These are phyloP conservation scores for Yamagishiella unicocca DNA, from an alignment of 139 green algal genomes.

Conservation along the genomic window DNA sequence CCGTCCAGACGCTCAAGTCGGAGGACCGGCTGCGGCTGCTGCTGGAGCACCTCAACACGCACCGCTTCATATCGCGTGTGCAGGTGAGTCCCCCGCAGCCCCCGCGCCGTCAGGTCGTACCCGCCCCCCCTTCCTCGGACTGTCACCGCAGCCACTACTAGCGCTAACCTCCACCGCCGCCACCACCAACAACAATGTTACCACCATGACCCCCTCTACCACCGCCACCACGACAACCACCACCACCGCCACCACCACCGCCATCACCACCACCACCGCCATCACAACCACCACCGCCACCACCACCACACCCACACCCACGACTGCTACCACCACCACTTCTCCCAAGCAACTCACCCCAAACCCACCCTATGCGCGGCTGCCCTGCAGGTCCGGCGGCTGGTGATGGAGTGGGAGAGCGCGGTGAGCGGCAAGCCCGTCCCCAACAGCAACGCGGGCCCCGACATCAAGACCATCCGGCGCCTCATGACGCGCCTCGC, in stretches of 20 bases:
- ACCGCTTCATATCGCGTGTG: conserved; percentile 52
- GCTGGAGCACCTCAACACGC: conserved; percentile 31
- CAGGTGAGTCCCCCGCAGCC: conserved; percentile 47
- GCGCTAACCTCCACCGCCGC: neutral
- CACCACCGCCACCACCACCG: neutral
- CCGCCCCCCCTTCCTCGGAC: too few species aligned
- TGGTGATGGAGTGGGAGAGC: conserved; percentile 56
- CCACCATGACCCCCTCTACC: neutral
- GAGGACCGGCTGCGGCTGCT: conserved; percentile 53
- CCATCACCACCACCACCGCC: neutral
- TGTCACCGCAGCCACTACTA: too few species aligned
- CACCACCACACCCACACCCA: too few species aligned
- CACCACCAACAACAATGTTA: too few species aligned
- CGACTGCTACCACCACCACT: too few species aligned
- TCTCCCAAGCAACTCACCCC: too few species aligned
- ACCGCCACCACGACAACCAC: neutral
- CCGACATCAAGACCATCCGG: conserved; percentile 58
- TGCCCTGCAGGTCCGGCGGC: conserved; percentile 49
- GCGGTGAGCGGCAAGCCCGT: conserved; percentile 8
- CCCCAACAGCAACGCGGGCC: conserved; percentile 15
- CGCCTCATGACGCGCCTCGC: conserved; percentile 51
- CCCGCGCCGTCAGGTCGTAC: too few species aligned
- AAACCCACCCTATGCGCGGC: too few species aligned
- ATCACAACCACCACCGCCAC: too few species aligned
- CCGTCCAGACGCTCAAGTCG: conserved; percentile 39